A percentile compares a stretch with the other conserved stretches of the same genome.
Evolutionary conservation across 106 monocot genomes (phyloP).

Genomic region (Allium sativum): DNA sequence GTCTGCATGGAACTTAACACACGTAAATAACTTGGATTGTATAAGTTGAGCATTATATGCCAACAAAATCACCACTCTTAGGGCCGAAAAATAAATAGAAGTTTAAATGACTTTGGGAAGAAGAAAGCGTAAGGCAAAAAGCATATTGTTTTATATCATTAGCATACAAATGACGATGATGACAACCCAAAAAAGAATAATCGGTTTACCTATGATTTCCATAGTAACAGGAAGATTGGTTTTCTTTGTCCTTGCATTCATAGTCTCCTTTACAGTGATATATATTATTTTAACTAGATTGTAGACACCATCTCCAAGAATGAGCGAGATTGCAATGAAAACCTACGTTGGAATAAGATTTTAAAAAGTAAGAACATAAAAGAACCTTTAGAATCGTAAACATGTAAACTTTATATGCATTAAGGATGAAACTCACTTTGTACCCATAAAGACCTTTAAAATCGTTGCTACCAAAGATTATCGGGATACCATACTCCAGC

Average conservation of each 20-base stretch:
- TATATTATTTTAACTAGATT: slow-evolving; percentile 80
- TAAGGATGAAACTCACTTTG: too few relatives aligned
- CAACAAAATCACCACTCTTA: too few relatives aligned
- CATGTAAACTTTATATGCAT: not conserved
- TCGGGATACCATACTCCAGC: slow-evolving; percentile 94
- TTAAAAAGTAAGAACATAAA: too few relatives aligned
- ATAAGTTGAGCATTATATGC: too few relatives aligned
- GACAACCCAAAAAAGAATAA: too few relatives aligned
- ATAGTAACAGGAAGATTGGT: slow-evolving; percentile 28
- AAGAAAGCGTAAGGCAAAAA: too few relatives aligned
- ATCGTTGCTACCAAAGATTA: slow-evolving; percentile 61
- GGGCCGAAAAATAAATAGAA: too few relatives aligned
- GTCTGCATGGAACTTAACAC: too few relatives aligned
- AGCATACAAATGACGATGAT: too few relatives aligned
- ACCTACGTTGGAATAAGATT: slow-evolving; percentile 23
- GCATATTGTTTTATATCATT: too few relatives aligned
- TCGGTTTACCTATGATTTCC: slow-evolving; percentile 24
- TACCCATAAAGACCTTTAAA: slow-evolving; percentile 97
- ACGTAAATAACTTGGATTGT: too few relatives aligned
- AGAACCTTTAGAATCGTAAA: not conserved
- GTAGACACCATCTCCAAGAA: slow-evolving; percentile 91
- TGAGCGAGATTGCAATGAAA: slow-evolving; percentile 74
- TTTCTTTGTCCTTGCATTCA: slow-evolving; percentile 27
- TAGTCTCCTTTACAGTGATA: slow-evolving; percentile 45
- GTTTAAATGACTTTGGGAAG: too few relatives aligned